These are phyloP conservation scores for Hyaloperonospora brassicae DNA, from an alignment of 352 stramenopile genomes.

Conservation along the genomic window DNA sequence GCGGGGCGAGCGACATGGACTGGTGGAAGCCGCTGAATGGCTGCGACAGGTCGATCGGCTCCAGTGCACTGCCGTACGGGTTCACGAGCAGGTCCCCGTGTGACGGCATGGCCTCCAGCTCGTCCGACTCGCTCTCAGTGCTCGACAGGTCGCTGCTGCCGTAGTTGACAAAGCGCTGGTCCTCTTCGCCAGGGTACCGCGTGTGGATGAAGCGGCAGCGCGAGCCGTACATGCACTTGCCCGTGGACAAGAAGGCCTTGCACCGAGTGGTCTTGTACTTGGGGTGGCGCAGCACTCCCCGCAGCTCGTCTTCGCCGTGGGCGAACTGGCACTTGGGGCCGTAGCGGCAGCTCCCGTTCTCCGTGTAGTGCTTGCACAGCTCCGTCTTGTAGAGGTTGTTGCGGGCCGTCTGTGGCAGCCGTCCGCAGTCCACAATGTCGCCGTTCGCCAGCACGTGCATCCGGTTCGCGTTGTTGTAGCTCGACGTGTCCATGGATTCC, in stretches of 20 bases:
- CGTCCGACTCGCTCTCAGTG: slow-evolving; percentile 61
- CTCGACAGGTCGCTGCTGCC: slow-evolving; percentile 40
- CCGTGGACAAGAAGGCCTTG: slow-evolving; percentile 81
- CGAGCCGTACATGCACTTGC: slow-evolving; percentile 82
- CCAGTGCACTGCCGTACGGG: slow-evolving; percentile 48
- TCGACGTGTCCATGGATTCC: slow-evolving; percentile 24
- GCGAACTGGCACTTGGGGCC: slow-evolving; percentile 87
- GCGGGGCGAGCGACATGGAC: slow-evolving; percentile 47
- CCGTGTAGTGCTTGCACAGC: slow-evolving; percentile 85
- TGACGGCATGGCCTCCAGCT: slow-evolving; percentile 31
- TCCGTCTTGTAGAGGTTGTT: slow-evolving; percentile 90
- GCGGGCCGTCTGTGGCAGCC: slow-evolving; percentile 62
- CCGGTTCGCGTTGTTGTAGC: slow-evolving; percentile 39
- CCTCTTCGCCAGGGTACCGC: slow-evolving; percentile 24
- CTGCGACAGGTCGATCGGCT: slow-evolving; percentile 53
- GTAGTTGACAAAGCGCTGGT: slow-evolving; percentile 31
- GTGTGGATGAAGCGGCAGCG: slow-evolving; percentile 85
- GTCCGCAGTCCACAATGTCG: slow-evolving; percentile 78
- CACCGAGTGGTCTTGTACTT: slow-evolving; percentile 90
- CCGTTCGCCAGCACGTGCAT: slow-evolving; percentile 82
- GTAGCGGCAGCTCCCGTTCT: slow-evolving; percentile 83
- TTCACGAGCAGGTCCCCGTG: slow-evolving; percentile 55
- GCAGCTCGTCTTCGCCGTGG: slow-evolving; percentile 78
- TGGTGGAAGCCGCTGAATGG: slow-evolving; percentile 53
- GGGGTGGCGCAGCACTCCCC: slow-evolving; percentile 78